A percentile compares a stretch with the other conserved stretches of the same genome.
Evolutionary conservation across 805 yeast species (phyloP).

Genomic region (Candida suzukii): DNA sequence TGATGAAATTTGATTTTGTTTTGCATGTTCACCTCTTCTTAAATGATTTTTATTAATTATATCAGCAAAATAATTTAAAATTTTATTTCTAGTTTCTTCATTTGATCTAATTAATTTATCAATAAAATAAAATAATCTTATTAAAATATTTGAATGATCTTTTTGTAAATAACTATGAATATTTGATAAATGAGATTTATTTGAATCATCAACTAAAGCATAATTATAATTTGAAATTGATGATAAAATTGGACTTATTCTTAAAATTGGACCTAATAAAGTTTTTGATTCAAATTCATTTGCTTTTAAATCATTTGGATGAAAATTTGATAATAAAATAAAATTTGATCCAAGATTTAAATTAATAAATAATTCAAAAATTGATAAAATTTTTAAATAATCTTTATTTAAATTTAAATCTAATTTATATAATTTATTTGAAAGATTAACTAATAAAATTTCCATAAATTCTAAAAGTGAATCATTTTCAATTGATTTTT

Average conservation of each 20-base stretch:
- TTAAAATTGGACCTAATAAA: constrained; percentile 69
- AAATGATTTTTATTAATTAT: constrained; percentile 79
- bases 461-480: constrained; percentile 52
- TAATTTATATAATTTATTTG: constrained; percentile 27
- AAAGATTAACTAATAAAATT: constrained; percentile 39
- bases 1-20: constrained; percentile 55
- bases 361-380: constrained; percentile 52
- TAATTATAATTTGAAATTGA: constrained; percentile 43
- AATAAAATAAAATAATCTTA: constrained; percentile 60
- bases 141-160: constrained; percentile 53
- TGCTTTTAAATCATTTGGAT: constrained; percentile 39
- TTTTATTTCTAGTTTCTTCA: constrained; percentile 49
- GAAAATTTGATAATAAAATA: constrained; percentile 49
- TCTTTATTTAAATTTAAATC: constrained; percentile 42
- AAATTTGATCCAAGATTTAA: constrained; percentile 58
- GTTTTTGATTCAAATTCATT: constrained; percentile 53
- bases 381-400: constrained; percentile 46
- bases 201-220: constrained; percentile 15
- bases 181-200: constrained; percentile 37
- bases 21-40: constrained; percentile 80
- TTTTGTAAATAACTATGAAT: constrained; percentile 55
- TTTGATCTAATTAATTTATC: constrained; percentile 76
- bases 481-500: constrained; percentile 61
- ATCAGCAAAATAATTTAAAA: constrained; percentile 64
- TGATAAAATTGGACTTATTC: constrained; percentile 65